These are phyloP conservation scores for Dactylellina drechsleri DNA, from an alignment of 2,329 filamentous ascomycete genomes.

Conservation along the genomic window DNA sequence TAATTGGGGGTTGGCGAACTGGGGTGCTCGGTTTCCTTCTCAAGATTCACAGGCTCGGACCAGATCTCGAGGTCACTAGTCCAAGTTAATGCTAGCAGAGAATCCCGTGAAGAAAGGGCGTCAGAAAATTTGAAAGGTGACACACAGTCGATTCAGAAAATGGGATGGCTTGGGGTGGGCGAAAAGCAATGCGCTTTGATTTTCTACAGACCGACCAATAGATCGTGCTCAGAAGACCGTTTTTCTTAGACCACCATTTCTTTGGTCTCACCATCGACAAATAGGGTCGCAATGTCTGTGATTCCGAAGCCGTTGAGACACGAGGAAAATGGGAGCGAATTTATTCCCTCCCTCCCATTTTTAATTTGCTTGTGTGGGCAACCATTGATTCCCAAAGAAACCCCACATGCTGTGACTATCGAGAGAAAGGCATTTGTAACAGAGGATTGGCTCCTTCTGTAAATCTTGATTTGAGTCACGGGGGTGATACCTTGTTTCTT, in stretches of 20 bases:
- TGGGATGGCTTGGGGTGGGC: slow-evolving; percentile 17
- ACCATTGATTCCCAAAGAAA: slow-evolving; percentile 16
- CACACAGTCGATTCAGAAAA: slow-evolving; percentile 4
- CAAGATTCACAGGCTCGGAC: not conserved
- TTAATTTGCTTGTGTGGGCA: slow-evolving; percentile 15
- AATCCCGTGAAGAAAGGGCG: not conserved
- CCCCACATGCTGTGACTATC: slow-evolving; percentile 49
- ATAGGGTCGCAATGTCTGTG: slow-evolving; percentile 53
- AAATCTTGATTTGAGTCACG: slow-evolving; percentile 51
- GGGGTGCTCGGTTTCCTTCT: not conserved
- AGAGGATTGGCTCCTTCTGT: slow-evolving; percentile 23
- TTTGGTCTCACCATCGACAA: slow-evolving; percentile 51
- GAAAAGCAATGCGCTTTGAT: slow-evolving; percentile 5
- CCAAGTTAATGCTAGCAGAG: slow-evolving; percentile 7
- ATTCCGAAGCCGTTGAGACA: slow-evolving; percentile 48
- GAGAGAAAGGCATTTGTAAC: slow-evolving; percentile 8
- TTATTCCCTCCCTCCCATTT: not conserved
- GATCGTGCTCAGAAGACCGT: slow-evolving; percentile 24
- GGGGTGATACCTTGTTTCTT: slow-evolving; percentile 25
- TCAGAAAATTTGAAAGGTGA: slow-evolving; percentile 1
- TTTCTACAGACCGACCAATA: slow-evolving; percentile 1
- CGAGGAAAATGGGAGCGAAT: not conserved
- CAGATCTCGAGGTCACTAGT: slow-evolving; percentile 24
- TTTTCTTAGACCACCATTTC: slow-evolving; percentile 10
- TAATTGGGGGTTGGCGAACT: slow-evolving; percentile 25